Conservation (phyloP, 2,329 filamentous ascomycete genomes). For the Ceratocystis smalleyi region DNA sequence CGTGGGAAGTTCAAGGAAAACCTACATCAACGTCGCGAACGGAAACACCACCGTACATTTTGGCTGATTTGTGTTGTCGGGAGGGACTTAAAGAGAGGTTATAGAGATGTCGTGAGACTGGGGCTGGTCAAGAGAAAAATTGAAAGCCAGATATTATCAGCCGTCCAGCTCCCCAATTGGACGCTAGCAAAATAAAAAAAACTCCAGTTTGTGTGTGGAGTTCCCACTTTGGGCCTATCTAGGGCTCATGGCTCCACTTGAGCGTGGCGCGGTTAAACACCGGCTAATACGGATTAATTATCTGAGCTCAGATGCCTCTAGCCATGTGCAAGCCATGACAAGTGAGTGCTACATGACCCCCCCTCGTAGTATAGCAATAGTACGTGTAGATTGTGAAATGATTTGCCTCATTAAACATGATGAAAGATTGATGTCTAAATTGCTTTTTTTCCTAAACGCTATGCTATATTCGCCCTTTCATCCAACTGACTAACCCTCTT, state of each 20-base stretch:
- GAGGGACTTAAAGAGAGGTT: slow-evolving; percentile 15
- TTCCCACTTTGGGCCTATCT: neutral
- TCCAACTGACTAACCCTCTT: slow-evolving; percentile 43
- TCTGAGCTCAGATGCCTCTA: neutral
- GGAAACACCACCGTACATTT: slow-evolving; percentile 63
- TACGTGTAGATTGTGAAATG: neutral
- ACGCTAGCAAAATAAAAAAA: neutral
- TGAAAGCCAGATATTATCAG: slow-evolving; percentile 11
- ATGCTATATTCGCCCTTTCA: neutral
- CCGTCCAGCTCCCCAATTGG: neutral
- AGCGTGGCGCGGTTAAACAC: neutral
- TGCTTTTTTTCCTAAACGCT: neutral
- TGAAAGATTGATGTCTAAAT: slow-evolving; percentile 1
- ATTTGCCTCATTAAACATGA: neutral
- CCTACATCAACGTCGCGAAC: slow-evolving; percentile 78
- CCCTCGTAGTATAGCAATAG: neutral
- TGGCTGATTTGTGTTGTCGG: slow-evolving; percentile 37
- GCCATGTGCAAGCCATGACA: too few species aligned
- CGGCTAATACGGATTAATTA: neutral
- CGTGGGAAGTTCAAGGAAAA: slow-evolving; percentile 21
- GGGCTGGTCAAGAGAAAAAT: slow-evolving; percentile 2
- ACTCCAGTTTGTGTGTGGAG: slow-evolving; percentile 9
- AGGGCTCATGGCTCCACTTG: slow-evolving; percentile 9
- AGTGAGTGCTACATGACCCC: neutral
- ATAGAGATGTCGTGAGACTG: slow-evolving; percentile 7